Evolutionary conservation across 345 rosid genomes (phyloP).

Genomic region (Psidium guajava): DNA sequence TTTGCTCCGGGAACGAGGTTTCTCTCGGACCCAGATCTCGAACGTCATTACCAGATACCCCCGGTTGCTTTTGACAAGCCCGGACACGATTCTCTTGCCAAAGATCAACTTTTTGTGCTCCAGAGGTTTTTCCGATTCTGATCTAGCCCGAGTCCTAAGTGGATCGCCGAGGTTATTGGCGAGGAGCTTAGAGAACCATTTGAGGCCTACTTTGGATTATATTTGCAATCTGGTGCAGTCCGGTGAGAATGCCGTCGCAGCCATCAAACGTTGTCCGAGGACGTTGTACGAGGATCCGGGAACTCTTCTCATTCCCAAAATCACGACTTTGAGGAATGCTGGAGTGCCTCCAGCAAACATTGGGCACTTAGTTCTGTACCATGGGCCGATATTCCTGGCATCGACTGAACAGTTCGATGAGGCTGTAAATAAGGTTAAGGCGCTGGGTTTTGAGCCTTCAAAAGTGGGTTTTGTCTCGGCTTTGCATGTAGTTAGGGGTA

Average conservation of each 20-base stretch:
- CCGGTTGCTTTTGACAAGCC: background rate
- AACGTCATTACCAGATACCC: slow-evolving; percentile 1
- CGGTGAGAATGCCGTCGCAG: background rate
- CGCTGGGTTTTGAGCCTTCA: slow-evolving; percentile 13
- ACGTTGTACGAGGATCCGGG: background rate
- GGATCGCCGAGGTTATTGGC: background rate
- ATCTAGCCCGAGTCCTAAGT: background rate
- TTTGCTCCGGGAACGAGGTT: slow-evolving; percentile 11
- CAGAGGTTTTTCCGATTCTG: slow-evolving; percentile 18
- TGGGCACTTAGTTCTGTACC: background rate
- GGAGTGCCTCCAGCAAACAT: slow-evolving; percentile 15
- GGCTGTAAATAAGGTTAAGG: slow-evolving; percentile 5
- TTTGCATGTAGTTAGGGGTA: background rate
- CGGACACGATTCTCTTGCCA: slow-evolving; percentile 6
- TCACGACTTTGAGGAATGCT: background rate
- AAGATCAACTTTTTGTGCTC: slow-evolving; percentile 24
- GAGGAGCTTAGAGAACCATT: slow-evolving; percentile 15
- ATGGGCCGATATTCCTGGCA: background rate
- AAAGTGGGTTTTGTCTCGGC: slow-evolving; percentile 4
- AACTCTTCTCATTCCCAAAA: background rate
- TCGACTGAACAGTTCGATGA: background rate
- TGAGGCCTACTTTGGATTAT: slow-evolving; percentile 18
- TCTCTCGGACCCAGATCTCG: slow-evolving; percentile 14
- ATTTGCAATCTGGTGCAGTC: slow-evolving; percentile 4
- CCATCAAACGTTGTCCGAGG: background rate